A percentile compares a stretch with the other conserved stretches of the same genome.
Evolutionary conservation across 1,284 basidiomycete species (phyloP).

Genomic region (Ustilago loliicola): DNA sequence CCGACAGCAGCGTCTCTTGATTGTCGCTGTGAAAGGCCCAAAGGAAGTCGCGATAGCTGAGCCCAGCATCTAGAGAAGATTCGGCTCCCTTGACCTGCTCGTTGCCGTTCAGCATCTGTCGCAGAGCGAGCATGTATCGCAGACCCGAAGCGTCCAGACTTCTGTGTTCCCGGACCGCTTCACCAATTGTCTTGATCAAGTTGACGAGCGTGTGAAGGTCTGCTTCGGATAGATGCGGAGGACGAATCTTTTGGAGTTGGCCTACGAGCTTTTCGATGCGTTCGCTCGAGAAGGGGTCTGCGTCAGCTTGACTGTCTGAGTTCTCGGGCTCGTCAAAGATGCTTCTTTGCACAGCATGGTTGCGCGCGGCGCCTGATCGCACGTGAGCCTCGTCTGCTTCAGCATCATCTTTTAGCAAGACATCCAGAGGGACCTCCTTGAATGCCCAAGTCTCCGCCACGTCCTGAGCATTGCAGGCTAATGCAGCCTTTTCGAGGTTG

Average conservation of each 20-base stretch:
- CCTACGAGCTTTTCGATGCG: conserved; percentile 18
- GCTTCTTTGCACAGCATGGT: background rate
- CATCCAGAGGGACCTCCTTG: conserved; percentile 25
- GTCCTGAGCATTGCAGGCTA: conserved; percentile 21
- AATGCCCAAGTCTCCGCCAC: conserved; percentile 37
- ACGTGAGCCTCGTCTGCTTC: background rate
- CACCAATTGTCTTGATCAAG: conserved; percentile 85
- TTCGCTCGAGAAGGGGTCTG: conserved; percentile 18
- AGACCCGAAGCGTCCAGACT: conserved; percentile 89
- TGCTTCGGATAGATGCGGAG: conserved; percentile 80
- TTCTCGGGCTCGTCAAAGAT: conserved; percentile 38
- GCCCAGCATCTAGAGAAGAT: conserved; percentile 23
- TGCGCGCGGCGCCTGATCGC: background rate
- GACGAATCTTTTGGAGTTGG: conserved; percentile 76
- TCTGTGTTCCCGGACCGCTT: conserved; percentile 88
- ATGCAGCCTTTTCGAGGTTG: conserved; percentile 33
- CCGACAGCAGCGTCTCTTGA: conserved; percentile 83
- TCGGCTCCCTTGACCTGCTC: background rate
- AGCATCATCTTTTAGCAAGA: conserved; percentile 18
- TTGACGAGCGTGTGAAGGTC: conserved; percentile 85
- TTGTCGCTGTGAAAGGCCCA: conserved; percentile 96
- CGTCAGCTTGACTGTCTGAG: background rate
- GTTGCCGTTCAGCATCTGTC: conserved; percentile 29
- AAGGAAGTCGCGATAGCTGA: conserved; percentile 90
- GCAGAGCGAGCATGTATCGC: conserved; percentile 50